A percentile compares a stretch with the other conserved stretches of the same genome.
These are phyloP conservation scores for Barnettozyma salicaria DNA, from an alignment of 805 yeast genomes.

Conservation along the genomic window DNA sequence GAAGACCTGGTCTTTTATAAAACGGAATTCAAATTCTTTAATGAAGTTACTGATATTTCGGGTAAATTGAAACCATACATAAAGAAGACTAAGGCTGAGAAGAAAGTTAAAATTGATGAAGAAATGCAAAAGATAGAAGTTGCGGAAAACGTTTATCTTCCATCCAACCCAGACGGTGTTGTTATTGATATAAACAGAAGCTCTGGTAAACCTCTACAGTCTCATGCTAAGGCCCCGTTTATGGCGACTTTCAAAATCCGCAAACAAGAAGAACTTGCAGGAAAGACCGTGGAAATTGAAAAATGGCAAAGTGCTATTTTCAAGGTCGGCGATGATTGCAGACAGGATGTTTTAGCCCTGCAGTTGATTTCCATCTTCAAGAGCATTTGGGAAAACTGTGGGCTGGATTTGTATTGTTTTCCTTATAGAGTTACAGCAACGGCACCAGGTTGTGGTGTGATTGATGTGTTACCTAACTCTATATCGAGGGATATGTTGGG, in stretches of 20 bases:
- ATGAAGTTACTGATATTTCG: conserved; percentile 86
- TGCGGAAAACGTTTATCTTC: conserved; percentile 81
- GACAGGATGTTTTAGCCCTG: conserved; percentile 92
- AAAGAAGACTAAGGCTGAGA: conserved; percentile 91
- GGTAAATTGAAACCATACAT: conserved; percentile 94
- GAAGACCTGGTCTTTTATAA: conserved; percentile 65
- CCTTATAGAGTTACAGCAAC: conserved; percentile 97
- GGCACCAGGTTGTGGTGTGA: conserved; percentile 98
- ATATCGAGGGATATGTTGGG: conserved; percentile 98
- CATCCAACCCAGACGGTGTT: conserved; percentile 95
- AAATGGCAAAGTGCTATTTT: conserved; percentile 94
- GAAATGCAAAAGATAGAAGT: conserved; percentile 80
- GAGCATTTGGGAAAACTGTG: conserved; percentile 81
- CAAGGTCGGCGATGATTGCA: conserved; percentile 98
- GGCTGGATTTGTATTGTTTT: conserved; percentile 84
- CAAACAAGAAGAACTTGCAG: conserved; percentile 43
- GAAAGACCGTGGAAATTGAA: conserved; percentile 43
- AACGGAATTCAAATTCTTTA: conserved; percentile 82
- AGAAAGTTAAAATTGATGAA: conserved; percentile 92
- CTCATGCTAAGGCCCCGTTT: conserved; percentile 98
- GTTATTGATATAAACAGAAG: conserved; percentile 86
- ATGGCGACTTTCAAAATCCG: conserved; percentile 90
- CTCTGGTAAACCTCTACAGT: conserved; percentile 91
- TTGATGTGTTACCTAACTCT: conserved; percentile 94
- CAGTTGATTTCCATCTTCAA: conserved; percentile 90